These are phyloP conservation scores for Podospora pseudopauciseta DNA, from an alignment of 495 filamentous ascomycete species.

Conservation along the genomic window DNA sequence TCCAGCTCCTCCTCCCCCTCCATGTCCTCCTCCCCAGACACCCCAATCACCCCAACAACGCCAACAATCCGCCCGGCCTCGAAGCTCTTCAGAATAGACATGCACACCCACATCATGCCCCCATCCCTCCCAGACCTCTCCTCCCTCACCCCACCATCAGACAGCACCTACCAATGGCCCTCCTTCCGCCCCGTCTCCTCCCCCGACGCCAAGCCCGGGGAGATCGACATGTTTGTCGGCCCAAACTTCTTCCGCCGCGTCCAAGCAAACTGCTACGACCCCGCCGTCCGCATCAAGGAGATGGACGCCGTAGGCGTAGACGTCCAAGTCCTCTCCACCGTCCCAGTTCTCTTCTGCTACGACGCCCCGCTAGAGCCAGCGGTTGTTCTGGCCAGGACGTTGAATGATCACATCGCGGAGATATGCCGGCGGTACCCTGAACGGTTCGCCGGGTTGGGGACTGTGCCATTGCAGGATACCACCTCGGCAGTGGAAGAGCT, in stretches of 20 bases:
- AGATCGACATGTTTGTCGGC: slow-evolving; percentile 33
- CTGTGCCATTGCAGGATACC: slow-evolving; percentile 46
- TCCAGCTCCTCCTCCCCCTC: slow-evolving; percentile 11
- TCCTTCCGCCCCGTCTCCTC: slow-evolving; percentile 18
- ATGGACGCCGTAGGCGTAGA: slow-evolving; percentile 32
- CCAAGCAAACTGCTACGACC: slow-evolving; percentile 24
- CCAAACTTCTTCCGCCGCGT: slow-evolving; percentile 29
- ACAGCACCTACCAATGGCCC: slow-evolving; percentile 27
- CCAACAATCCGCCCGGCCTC: slow-evolving; percentile 4
- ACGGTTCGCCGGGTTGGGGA: slow-evolving; percentile 26
- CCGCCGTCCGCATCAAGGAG: slow-evolving; percentile 21
- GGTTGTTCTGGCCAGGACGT: slow-evolving; percentile 17
- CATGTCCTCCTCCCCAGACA: slow-evolving; percentile 6
- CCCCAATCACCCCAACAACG: neutral
- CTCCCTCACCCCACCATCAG: slow-evolving; percentile 14
- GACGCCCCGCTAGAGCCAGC: slow-evolving; percentile 23
- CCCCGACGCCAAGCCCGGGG: slow-evolving; percentile 2
- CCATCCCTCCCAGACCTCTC: slow-evolving; percentile 22
- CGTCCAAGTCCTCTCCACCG: slow-evolving; percentile 32
- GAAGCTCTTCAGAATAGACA: slow-evolving; percentile 31
- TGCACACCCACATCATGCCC: slow-evolving; percentile 36
- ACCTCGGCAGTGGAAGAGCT: slow-evolving; percentile 60
- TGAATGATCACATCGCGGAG: slow-evolving; percentile 27
- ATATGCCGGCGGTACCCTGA: slow-evolving; percentile 9
- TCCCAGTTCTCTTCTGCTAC: slow-evolving; percentile 32